Base-by-base conservation (phyloP, 2,329 filamentous ascomycete species). In the Exophiala alcalophila region DNA sequence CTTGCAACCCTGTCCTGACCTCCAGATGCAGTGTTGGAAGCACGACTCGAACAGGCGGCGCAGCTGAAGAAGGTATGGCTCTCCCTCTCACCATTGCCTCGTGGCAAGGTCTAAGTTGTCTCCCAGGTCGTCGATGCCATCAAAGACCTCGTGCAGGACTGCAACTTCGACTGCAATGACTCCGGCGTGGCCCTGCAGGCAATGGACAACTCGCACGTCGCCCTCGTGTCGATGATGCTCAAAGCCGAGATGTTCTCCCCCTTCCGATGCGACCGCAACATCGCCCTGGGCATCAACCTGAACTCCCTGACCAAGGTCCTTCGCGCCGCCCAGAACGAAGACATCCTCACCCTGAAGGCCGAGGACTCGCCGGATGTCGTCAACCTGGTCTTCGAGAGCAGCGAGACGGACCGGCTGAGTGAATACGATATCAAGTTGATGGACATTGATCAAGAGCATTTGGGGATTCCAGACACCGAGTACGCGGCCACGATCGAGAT, bases 121-220 rank as follows among this genome's bases (percentile, higher is more conserved):
- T 14, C 34, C 12, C 57, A 95, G 89, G 87, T 97, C 53, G 90
- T 98, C 61, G 94, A 98, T 66, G 88, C 94, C 59, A 96, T 98
- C 82, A 97, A 96, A 72, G 92, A 98, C 62, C 82, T 98, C 37
- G 92, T 98, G 40, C 92, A 97, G 71, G 92, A 98, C 73, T 98
- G 92, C 83, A 98, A 98, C 74, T 98, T 98, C 73, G 92, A 98
- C 78, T 98, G 94, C 84, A 98, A 97, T 84, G 94, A 98, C 77
- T 91, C 88, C 41, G 92, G 92, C 52, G 92, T 98, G 62, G 90
- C 91, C 37, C 86, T 98, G 43, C 92, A 98, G 72, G 92, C 92
- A 62, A 98, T 98, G 94, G 92, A 98, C 77, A 98, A 97, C 80
- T 97, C 90, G 36, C 92, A 98, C 72, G 92, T 98, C 60, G 92